A percentile compares a stretch with the other conserved stretches of the same genome.
These are phyloP conservation scores for Linnemannia elongata DNA, from an alignment of 192 early-diverging fungal genomes.

Conservation along the genomic window DNA sequence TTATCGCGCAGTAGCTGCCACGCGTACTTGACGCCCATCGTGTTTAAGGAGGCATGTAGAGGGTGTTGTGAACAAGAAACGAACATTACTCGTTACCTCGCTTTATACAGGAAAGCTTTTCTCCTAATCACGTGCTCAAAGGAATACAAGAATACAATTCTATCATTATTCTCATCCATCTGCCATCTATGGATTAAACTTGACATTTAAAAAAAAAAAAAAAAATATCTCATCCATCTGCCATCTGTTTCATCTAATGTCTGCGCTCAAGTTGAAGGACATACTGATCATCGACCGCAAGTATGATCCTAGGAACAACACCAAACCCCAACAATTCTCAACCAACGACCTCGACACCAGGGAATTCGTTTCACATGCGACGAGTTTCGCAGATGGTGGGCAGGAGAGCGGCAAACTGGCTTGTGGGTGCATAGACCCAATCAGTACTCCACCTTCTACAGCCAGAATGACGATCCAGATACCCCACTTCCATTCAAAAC, in stretches of 20 bases:
- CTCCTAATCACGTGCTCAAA: too few species aligned
- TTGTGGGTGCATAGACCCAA: slow-evolving; percentile 14
- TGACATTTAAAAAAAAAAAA: too few species aligned
- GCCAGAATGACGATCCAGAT: not conserved
- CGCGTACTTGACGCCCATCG: slow-evolving; percentile 17
- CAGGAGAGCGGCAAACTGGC: slow-evolving; percentile 7
- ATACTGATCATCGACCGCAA: slow-evolving; percentile 4
- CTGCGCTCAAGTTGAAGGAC: not conserved
- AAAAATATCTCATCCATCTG: too few species aligned
- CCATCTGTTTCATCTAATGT: too few species aligned
- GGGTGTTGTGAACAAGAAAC: too few species aligned
- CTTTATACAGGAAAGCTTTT: too few species aligned
- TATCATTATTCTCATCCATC: too few species aligned
- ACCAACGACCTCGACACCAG: not conserved
- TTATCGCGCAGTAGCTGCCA: slow-evolving; percentile 5
- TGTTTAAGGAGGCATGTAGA: slow-evolving; percentile 7
- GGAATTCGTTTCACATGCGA: slow-evolving; percentile 3
- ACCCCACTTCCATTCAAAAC: slow-evolving; percentile 15
- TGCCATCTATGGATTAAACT: too few species aligned
- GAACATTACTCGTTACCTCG: too few species aligned
- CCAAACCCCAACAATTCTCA: slow-evolving; percentile 11
- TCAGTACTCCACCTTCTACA: slow-evolving; percentile 15
- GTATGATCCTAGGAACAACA: not conserved
- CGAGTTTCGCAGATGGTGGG: slow-evolving; percentile 15
- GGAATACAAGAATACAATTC: too few species aligned